Conservation (phyloP, 1,284 basidiomycete species). For the Melampsora abietis-canadensis region DNA sequence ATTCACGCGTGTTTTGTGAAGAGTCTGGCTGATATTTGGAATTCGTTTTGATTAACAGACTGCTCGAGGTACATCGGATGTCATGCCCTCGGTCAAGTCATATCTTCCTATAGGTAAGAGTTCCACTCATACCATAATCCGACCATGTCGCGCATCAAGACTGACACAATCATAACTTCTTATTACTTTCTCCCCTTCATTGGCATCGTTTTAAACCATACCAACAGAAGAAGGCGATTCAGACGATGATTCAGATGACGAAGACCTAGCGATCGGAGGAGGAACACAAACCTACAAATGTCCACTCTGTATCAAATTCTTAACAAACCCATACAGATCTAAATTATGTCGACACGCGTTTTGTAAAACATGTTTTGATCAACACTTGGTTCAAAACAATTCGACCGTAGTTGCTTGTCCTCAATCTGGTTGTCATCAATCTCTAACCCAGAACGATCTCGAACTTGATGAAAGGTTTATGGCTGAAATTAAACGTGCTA, state of each 20-base stretch:
- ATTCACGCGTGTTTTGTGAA: background rate
- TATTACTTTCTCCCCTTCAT: background rate
- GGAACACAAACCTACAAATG: constrained; percentile 37
- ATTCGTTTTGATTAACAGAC: constrained; percentile 12
- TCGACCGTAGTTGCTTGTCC: constrained; percentile 1
- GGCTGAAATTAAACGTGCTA: constrained; percentile 12
- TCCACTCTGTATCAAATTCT: constrained; percentile 28
- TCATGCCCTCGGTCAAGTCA: constrained; percentile 27
- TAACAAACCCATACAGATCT: constrained; percentile 25
- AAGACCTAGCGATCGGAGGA: constrained; percentile 37
- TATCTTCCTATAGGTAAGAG: constrained; percentile 34
- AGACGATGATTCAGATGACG: constrained; percentile 19
- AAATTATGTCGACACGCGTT: constrained; percentile 27
- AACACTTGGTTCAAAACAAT: constrained; percentile 15
- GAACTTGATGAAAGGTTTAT: constrained; percentile 16
- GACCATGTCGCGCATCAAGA: too few species aligned
- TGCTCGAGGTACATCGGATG: constrained; percentile 4
- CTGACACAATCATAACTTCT: background rate
- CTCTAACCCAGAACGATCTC: background rate
- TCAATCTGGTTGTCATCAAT: constrained; percentile 18
- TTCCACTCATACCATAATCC: background rate
- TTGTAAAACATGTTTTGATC: constrained; percentile 31
- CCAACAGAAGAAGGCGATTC: constrained; percentile 17
- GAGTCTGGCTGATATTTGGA: background rate
- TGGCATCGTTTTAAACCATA: background rate